Evolutionary conservation across 495 filamentous ascomycete genomes (phyloP).

Genomic region (Penicillium coffeae): DNA sequence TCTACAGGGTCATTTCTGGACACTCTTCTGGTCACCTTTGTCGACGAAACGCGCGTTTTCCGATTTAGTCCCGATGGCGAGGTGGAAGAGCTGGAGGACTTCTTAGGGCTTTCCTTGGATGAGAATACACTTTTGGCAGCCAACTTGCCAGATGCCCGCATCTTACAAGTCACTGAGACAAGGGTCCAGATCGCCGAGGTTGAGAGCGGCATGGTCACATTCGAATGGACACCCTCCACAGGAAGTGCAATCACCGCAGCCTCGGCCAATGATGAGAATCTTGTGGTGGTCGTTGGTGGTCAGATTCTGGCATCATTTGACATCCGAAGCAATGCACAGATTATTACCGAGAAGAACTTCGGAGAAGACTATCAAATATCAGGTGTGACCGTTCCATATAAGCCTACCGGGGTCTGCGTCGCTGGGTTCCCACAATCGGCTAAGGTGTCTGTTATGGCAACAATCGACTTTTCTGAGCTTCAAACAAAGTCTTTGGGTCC

Average conservation of each 20-base stretch:
- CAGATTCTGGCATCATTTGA: constrained; percentile 62
- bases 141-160: constrained; percentile 56
- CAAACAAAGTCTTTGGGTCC: constrained; percentile 57
- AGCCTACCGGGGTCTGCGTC: constrained; percentile 54
- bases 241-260: constrained; percentile 68
- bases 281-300: constrained; percentile 74
- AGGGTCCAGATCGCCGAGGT: constrained; percentile 60
- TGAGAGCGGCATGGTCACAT: constrained; percentile 63
- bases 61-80: constrained; percentile 69
- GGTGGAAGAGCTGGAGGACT: constrained; percentile 77
- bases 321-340: constrained; percentile 53
- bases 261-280: constrained; percentile 62
- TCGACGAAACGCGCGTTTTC: constrained; percentile 82
- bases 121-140: constrained; percentile 69
- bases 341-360: constrained; percentile 56
- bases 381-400: constrained; percentile 65
- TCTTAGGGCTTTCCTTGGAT: constrained; percentile 63
- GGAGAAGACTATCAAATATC: constrained; percentile 70
- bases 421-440: constrained; percentile 83
- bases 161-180: constrained; percentile 75
- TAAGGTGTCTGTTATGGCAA: constrained; percentile 63
- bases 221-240: constrained; percentile 61
- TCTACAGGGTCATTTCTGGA: constrained; percentile 50
- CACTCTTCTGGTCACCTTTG: constrained; percentile 73
- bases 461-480: constrained; percentile 59